phyloP scores from a whole-genome alignment of 352 stramenopile genomes.

The Phytophthora agathidicida region DNA sequence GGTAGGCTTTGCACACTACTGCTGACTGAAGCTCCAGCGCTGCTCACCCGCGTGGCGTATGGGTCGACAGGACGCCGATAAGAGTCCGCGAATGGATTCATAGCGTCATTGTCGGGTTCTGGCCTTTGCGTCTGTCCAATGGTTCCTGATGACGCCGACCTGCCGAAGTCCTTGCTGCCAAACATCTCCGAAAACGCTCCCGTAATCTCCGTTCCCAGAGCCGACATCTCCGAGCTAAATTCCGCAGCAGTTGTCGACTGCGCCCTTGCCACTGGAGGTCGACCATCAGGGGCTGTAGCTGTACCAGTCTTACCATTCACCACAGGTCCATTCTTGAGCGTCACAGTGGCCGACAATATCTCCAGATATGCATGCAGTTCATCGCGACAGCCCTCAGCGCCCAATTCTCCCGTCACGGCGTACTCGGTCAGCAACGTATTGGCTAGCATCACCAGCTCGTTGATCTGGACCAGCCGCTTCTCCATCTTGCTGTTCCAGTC shows the following conservation, averaged over 20 bases:
- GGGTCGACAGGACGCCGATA: constrained; percentile 51
- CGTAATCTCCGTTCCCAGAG: constrained; percentile 31
- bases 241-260: constrained; percentile 27
- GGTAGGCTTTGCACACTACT: constrained; percentile 29
- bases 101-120: constrained; percentile 57
- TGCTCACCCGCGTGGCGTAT: constrained; percentile 18
- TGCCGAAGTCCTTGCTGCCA: constrained; percentile 18
- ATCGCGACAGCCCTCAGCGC: constrained; percentile 59
- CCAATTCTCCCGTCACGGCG: constrained; percentile 62
- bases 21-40: constrained; percentile 19
- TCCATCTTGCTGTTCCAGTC: constrained; percentile 91
- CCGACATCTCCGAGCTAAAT: constrained; percentile 38
- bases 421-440: constrained; percentile 82
- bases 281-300: not conserved
- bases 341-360: constrained; percentile 63
- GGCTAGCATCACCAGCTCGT: constrained; percentile 77
- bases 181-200: constrained; percentile 41
- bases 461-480: constrained; percentile 80
- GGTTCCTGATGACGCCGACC: constrained; percentile 3
- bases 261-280: not conserved
- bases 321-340: constrained; percentile 55
- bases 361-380: constrained; percentile 73
- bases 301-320: constrained; percentile 13
- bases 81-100: constrained; percentile 72
- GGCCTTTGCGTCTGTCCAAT: constrained; percentile 10